Evolutionary conservation across 176 grass and related monocot genomes (phyloP), one percentile per base, ranked within the genome.

Genomic region (Saccharum spontaneum): DNA sequence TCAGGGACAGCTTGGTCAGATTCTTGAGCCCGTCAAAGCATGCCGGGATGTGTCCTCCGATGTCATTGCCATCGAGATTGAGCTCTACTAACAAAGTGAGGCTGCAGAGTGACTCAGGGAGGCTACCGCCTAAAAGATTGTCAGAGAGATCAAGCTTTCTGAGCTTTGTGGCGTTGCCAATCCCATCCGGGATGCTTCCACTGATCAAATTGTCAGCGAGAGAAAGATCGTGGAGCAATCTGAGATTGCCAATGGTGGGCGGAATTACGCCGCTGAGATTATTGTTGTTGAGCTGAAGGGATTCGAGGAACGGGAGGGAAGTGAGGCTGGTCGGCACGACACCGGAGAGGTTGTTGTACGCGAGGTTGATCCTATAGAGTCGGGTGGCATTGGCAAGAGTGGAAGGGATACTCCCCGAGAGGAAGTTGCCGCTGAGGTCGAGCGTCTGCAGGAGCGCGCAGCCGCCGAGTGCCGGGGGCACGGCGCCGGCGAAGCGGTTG

Each of bases 361-460:
- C 91, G 89, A 98, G 90, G 74, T 89, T 92, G 68, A 98, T 66
- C 83, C 93, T 81, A 28, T 82, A 87, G 62, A 98, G 87, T 50
- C 80, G 84, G 0, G 91, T 90, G 62, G 88, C 87, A 48, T 92
- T 94, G 6, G 69, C 86, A 14, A 98, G 83, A 3, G 91, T 31
- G 22, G 85, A 55, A 22, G 96, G 96, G 64, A 98, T 82, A 4
- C 57, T 64, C 23, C 96, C 93, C 1, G 64, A 87, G 81, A 98
- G 87, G 44, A 80, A 84, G 87, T 98, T 98, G 82, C 91, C 89
- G 82, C 93, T 95, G 39, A 98, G 87, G 85, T 98, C 96, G 13
- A 98, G 85, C 63, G 93, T 89, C 79, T 92, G 96, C 6, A 98
- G 96, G 83, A 92, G 48, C 30, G 50, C 23, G 80, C 89, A 94